A percentile compares a stretch with the other conserved stretches of the same genome.
Conservation (phyloP, 2,329 filamentous ascomycete genomes). For the Pseudogymnoascus destructans region DNA sequence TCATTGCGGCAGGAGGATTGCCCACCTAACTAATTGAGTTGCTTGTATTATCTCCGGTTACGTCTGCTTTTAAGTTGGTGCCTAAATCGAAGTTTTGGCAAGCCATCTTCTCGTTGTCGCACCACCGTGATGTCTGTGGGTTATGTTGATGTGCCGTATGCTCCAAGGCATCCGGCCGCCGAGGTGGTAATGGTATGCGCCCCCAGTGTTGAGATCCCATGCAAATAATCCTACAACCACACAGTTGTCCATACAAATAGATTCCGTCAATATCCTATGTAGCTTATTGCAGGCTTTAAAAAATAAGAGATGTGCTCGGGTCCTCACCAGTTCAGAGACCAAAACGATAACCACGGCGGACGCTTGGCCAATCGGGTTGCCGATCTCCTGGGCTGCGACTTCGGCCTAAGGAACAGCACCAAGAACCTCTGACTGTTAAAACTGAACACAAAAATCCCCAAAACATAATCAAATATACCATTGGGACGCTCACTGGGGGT, state of each 20-base stretch:
- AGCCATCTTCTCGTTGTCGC: not conserved
- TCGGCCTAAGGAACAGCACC: conserved; percentile 1
- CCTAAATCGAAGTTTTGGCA: not conserved
- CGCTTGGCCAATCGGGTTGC: conserved; percentile 2
- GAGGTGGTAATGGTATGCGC: not conserved
- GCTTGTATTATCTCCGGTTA: not conserved
- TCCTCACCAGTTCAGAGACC: not conserved
- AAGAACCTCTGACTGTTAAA: not conserved
- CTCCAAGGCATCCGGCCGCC: not conserved
- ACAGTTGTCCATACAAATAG: not conserved
- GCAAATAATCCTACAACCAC: not conserved
- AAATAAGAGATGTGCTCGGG: not conserved
- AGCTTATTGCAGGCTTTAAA: not conserved
- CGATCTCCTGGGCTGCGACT: conserved; percentile 6
- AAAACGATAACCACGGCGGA: not conserved
- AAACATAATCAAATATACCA: not conserved
- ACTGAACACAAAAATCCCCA: not conserved
- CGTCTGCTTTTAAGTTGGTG: not conserved
- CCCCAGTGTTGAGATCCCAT: not conserved
- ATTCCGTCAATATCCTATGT: not conserved
- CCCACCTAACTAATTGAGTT: conserved; percentile 7
- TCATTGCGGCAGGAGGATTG: conserved; percentile 6
- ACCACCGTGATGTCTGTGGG: too few relatives aligned
- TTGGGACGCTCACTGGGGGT: not conserved
- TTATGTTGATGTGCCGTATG: not conserved